Conservation (phyloP, 140 eudicot species). For the Stevia rebaudiana region DNA sequence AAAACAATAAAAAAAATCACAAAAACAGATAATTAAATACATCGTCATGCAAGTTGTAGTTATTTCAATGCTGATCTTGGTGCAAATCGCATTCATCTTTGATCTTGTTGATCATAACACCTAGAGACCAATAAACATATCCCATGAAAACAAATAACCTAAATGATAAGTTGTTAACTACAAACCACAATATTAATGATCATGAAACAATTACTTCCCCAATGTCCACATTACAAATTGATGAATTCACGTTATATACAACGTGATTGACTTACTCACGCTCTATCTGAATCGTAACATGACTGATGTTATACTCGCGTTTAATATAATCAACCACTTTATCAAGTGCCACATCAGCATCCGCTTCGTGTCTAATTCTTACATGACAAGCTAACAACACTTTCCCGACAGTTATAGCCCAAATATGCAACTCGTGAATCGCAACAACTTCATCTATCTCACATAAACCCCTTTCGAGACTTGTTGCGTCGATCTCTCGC, state of each 20-base stretch:
- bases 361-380: slow-evolving; percentile 60
- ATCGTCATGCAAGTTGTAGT: background rate
- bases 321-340: slow-evolving; percentile 73
- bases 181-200: background rate
- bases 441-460: slow-evolving; percentile 89
- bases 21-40: background rate
- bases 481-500: slow-evolving; percentile 84
- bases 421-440: slow-evolving; percentile 79
- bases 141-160: background rate
- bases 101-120: background rate
- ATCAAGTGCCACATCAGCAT: slow-evolving; percentile 76
- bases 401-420: slow-evolving; percentile 89
- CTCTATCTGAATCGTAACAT: slow-evolving; percentile 86
- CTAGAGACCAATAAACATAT: background rate
- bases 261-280: slow-evolving; percentile 32
- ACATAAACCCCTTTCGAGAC: slow-evolving; percentile 65
- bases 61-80: too few species aligned
- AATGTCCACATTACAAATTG: background rate
- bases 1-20: too few species aligned
- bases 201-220: background rate
- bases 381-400: slow-evolving; percentile 83
- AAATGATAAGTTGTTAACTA: background rate
- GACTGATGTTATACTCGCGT: slow-evolving; percentile 78
- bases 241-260: background rate
- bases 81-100: too few species aligned